Conservation (phyloP, 306 rosid genomes). For the Quercus alba region DNA sequence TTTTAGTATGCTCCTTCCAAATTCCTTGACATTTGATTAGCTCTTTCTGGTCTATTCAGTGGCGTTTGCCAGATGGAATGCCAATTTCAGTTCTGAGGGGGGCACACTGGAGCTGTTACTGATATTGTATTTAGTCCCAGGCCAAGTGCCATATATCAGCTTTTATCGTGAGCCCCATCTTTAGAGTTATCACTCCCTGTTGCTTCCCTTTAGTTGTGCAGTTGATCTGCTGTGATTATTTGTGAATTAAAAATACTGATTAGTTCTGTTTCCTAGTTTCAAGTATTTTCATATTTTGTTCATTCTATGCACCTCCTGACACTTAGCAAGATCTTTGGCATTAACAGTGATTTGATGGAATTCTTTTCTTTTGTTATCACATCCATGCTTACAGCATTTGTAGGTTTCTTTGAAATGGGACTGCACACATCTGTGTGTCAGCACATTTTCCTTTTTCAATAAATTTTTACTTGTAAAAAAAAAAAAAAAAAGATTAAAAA, state of each 20-base stretch:
- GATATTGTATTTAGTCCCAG: slow-evolving; percentile 86
- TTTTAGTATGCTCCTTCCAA: slow-evolving; percentile 3
- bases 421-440: too few relatives aligned
- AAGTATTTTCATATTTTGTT: not conserved
- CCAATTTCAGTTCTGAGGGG: slow-evolving; percentile 79
- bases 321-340: slow-evolving; percentile 1
- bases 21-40: slow-evolving; percentile 18
- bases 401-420: slow-evolving; percentile 29
- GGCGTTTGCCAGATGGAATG: slow-evolving; percentile 86
- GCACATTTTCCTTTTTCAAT: too few relatives aligned
- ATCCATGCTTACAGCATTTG: slow-evolving; percentile 12
- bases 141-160: slow-evolving; percentile 55
- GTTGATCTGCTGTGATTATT: not conserved
- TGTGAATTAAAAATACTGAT: not conserved
- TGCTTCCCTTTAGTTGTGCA: slow-evolving; percentile 14
- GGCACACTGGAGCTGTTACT: slow-evolving; percentile 81
- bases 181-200: slow-evolving; percentile 21
- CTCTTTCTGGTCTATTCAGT: slow-evolving; percentile 44
- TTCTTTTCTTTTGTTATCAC: slow-evolving; percentile 11
- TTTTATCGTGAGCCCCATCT: slow-evolving; percentile 64
- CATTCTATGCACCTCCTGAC: not conserved
- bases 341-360: not conserved
- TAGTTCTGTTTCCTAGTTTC: not conserved
- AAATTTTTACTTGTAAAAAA: too few relatives aligned
- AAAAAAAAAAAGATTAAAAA: too few relatives aligned